These are phyloP conservation scores for Backusella psychrophila DNA, from an alignment of 192 early-diverging fungal species.

Conservation along the genomic window DNA sequence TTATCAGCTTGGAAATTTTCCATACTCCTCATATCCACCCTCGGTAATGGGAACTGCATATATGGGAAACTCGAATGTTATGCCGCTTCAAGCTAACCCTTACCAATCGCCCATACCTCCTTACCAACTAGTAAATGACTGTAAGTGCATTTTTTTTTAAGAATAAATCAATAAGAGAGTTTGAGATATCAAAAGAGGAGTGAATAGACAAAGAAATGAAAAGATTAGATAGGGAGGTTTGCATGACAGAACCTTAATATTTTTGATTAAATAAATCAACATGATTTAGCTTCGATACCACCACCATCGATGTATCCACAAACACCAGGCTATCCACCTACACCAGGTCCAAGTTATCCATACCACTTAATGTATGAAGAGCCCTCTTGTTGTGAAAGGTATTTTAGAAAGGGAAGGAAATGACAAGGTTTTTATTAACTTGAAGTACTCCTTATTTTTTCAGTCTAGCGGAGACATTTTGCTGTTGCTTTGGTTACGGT, in stretches of 20 bases:
- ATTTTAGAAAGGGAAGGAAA: neutral
- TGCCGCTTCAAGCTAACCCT: neutral
- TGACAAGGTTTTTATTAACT: neutral
- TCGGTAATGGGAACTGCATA: neutral
- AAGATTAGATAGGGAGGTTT: neutral
- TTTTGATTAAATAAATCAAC: neutral
- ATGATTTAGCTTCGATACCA: neutral
- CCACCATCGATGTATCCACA: neutral
- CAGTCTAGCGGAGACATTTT: constrained; percentile 1
- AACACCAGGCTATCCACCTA: neutral
- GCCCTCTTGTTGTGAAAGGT: neutral
- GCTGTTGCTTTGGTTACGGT: neutral
- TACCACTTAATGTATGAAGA: neutral
- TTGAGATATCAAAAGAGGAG: neutral
- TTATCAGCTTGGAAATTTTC: constrained; percentile 1
- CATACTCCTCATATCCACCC: constrained; percentile 1
- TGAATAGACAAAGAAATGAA: neutral
- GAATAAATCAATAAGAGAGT: neutral
- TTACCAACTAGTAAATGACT: neutral
- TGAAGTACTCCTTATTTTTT: neutral
- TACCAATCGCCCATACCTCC: neutral
- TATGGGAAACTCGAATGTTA: neutral
- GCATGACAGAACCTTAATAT: neutral
- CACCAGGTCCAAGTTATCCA: neutral
- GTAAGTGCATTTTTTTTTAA: neutral